A percentile compares a stretch with the other conserved stretches of the same genome.
phyloP scores from a whole-genome alignment of 495 filamentous ascomycete species.

The Aspergillus olivimuriae region DNA sequence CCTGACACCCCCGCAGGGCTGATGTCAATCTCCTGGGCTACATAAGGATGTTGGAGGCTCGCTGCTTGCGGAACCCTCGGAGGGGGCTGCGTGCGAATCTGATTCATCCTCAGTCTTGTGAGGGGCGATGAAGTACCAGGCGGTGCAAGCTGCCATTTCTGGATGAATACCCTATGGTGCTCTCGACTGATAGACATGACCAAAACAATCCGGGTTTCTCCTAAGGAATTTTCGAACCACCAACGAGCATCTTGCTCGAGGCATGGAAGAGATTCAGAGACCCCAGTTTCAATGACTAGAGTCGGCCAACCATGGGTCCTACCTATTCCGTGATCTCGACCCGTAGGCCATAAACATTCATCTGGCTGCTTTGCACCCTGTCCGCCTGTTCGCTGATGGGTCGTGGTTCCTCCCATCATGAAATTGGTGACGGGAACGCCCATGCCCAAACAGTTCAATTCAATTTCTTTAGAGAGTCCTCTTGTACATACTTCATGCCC shows the following conservation, averaged over 20 bases:
- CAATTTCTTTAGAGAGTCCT: not conserved
- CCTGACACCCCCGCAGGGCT: not conserved
- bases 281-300: constrained; percentile 25
- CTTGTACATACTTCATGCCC: not conserved
- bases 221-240: constrained; percentile 27
- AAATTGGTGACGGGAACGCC: not conserved
- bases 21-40: constrained; percentile 1
- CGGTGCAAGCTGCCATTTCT: constrained; percentile 18
- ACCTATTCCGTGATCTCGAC: not conserved
- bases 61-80: not conserved
- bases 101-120: not conserved
- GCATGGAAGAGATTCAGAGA: constrained; percentile 16
- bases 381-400: not conserved
- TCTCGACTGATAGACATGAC: constrained; percentile 17
- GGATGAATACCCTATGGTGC: constrained; percentile 13
- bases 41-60: not conserved
- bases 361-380: not conserved
- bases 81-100: not conserved
- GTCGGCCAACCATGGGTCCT: constrained; percentile 17
- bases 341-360: constrained; percentile 1
- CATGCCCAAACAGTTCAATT: not conserved
- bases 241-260: constrained; percentile 19
- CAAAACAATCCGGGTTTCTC: constrained; percentile 24
- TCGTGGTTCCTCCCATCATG: not conserved
- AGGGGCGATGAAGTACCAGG: not conserved